Evolutionary conservation across 192 early-diverging fungal genomes (phyloP).

Genomic region (Coemansia sp.): DNA sequence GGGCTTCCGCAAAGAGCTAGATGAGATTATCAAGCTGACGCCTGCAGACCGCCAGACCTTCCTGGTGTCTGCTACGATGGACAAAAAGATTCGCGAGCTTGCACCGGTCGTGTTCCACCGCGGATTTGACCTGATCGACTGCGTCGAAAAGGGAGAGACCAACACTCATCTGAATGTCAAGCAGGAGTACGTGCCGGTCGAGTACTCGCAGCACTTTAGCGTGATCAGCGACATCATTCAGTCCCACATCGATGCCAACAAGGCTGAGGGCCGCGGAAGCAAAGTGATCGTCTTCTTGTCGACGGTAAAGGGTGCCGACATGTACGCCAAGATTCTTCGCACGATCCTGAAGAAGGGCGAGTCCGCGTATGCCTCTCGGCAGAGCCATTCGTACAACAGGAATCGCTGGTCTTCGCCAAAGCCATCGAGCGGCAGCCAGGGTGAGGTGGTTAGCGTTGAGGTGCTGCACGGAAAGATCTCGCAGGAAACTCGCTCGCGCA

Average conservation of each 20-base stretch:
- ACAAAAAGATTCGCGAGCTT: constrained; percentile 66
- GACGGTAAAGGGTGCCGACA: constrained; percentile 64
- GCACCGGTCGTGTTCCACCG: constrained; percentile 66
- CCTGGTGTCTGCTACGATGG: constrained; percentile 93
- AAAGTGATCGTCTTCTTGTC: constrained; percentile 92
- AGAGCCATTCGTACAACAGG: constrained; percentile 4
- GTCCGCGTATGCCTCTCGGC: not conserved
- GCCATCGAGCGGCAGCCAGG: not conserved
- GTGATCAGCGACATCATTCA: constrained; percentile 67
- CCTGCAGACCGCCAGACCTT: constrained; percentile 80
- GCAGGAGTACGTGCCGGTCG: constrained; percentile 73
- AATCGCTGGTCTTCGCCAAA: constrained; percentile 6
- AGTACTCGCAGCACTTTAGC: constrained; percentile 64
- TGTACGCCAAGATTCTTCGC: constrained; percentile 34
- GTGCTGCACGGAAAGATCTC: constrained; percentile 79
- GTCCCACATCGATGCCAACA: constrained; percentile 54
- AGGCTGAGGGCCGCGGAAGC: constrained; percentile 57
- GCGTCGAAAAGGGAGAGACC: constrained; percentile 81
- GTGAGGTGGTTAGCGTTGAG: constrained; percentile 47
- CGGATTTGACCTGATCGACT: constrained; percentile 74
- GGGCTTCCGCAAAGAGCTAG: constrained; percentile 88
- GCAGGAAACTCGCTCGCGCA: constrained; percentile 70
- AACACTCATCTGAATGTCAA: constrained; percentile 79
- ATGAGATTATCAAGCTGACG: constrained; percentile 63
- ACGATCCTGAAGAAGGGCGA: constrained; percentile 25